Evolutionary conservation across 371 early-diverging fungal genomes (phyloP).

Genomic region (Mortierella sp.): DNA sequence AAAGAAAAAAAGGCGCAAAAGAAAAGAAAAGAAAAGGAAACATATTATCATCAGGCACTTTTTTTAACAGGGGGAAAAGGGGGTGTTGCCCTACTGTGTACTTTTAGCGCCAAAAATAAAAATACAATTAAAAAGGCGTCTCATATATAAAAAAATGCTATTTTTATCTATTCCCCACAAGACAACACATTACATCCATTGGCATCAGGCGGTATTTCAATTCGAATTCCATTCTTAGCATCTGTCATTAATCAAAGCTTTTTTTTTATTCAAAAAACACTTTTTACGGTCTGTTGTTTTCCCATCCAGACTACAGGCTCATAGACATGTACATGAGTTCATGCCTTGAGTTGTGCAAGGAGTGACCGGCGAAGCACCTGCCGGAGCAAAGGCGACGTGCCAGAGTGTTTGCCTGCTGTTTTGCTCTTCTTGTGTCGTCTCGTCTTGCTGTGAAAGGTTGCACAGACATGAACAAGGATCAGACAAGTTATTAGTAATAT

Average conservation of each 20-base stretch:
- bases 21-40: background rate
- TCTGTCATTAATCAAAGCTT: background rate
- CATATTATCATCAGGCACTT: too few species aligned
- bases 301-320: background rate
- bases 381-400: slow-evolving; percentile 36
- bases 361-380: slow-evolving; percentile 34
- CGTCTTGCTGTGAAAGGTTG: slow-evolving; percentile 18
- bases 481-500: background rate
- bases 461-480: background rate
- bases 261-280: background rate
- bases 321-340: background rate
- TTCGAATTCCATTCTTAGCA: too few species aligned
- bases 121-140: too few species aligned
- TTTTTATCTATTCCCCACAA: too few species aligned
- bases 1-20: background rate
- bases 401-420: slow-evolving; percentile 28
- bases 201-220: too few species aligned
- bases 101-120: too few species aligned
- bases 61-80: too few species aligned
- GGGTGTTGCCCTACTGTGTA: too few species aligned
- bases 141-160: too few species aligned
- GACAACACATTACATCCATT: too few species aligned
- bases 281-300: background rate
- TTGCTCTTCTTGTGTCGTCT: slow-evolving; percentile 29
- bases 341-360: slow-evolving; percentile 14